Base-by-base conservation (phyloP, 257 asterid species). In the Gentiana straminea region DNA sequence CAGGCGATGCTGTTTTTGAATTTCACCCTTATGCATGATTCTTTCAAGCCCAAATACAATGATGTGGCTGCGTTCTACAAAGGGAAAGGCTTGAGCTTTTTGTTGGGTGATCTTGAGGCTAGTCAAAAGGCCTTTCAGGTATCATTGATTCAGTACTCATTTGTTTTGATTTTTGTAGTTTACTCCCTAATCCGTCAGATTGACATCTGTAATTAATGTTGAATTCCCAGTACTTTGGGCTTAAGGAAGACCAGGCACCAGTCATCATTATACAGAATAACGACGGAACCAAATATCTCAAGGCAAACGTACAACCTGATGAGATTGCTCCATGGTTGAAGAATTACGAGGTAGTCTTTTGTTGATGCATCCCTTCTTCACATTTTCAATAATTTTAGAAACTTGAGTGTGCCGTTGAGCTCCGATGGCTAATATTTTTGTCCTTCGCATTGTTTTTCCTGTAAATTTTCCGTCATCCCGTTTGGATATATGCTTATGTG, bases 1-100 rank as follows among this genome's bases (percentile, higher is more conserved):
- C 75, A 85, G 97, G 95, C 85, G 65, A 63, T 89, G 83, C 82
- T 89, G 10, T 79, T 83, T 48, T 79, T 75, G 55, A 75, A 83
- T 86, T 86, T 89, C 75, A 86, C 70, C 74, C 63, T 58, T 47
- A 89, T 81, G 61, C 76, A 65, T 1, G 84, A 81, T 35, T 68
- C 78, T 12, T 89, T 83, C 75, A 61, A 71, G 58, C 49, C 80
- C n/a, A 83, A 70, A 48, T 86, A 81, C 51, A 79, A 73, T 69
- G 84, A 79, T 13, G 87, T 74, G 57, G 95, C 97, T 2, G 62
- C 74, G 59, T 68, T 57, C 47, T 74, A 74, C 79, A 81, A 89
- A 67, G 86, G 76, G 35, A 73, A 83, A 68, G 94, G 86, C 59
- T 32, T 86, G 58, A 74, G 78, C 52, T 89, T 89, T 72, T 62